phyloP scores from a whole-genome alignment of 2,329 filamentous ascomycete genomes.

The Sarocladium oryzae region DNA sequence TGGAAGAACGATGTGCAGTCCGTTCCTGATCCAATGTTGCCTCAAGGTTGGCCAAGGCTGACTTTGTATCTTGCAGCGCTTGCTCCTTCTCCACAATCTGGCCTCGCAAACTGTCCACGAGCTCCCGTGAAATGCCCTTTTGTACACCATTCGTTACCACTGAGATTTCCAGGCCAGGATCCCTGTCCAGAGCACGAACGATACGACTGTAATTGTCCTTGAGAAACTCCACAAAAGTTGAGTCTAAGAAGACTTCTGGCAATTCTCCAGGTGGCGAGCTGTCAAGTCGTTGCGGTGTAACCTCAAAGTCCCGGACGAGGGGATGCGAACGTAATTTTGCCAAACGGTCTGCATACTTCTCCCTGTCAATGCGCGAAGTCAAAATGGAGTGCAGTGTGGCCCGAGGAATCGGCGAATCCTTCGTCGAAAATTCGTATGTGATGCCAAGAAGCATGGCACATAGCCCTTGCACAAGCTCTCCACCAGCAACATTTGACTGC shows the following conservation, averaged over 20 bases:
- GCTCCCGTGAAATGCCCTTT: slow-evolving; percentile 86
- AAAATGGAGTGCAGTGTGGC: slow-evolving; percentile 75
- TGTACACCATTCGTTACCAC: slow-evolving; percentile 72
- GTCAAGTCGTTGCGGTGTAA: slow-evolving; percentile 64
- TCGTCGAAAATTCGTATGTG: slow-evolving; percentile 94
- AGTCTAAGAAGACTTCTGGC: slow-evolving; percentile 80
- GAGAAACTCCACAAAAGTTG: slow-evolving; percentile 83
- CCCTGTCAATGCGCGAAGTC: slow-evolving; percentile 69
- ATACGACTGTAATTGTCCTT: slow-evolving; percentile 93
- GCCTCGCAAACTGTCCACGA: slow-evolving; percentile 76
- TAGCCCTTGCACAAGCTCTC: slow-evolving; percentile 69
- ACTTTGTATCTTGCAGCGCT: slow-evolving; percentile 40
- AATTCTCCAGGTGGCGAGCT: slow-evolving; percentile 41
- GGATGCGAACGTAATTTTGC: slow-evolving; percentile 71
- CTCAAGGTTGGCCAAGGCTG: slow-evolving; percentile 39
- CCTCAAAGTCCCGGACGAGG: slow-evolving; percentile 81
- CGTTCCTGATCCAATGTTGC: slow-evolving; percentile 64
- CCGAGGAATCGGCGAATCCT: slow-evolving; percentile 85
- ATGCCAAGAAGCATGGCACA: slow-evolving; percentile 80
- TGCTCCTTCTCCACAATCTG: slow-evolving; percentile 69
- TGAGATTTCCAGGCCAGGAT: slow-evolving; percentile 81
- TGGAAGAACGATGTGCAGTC: slow-evolving; percentile 61
- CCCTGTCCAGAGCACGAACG: slow-evolving; percentile 78
- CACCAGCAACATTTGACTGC: slow-evolving; percentile 51
- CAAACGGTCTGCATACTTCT: slow-evolving; percentile 80